These are phyloP conservation scores for Eucalyptus pauciflora DNA, from an alignment of 345 rosid genomes.

Conservation along the genomic window DNA sequence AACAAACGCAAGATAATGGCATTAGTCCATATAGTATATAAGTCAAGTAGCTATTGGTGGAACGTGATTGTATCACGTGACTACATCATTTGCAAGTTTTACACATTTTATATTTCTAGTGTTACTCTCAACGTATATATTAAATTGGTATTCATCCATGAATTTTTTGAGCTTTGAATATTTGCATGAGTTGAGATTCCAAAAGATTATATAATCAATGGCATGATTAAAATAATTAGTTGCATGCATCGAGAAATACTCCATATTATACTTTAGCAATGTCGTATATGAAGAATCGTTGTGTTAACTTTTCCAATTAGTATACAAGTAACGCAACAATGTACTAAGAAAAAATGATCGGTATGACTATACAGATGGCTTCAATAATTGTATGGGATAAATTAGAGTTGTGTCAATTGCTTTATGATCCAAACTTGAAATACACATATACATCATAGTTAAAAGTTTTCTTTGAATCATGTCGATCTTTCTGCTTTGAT, in stretches of 20 bases:
- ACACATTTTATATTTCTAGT: not conserved
- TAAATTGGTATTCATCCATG: not conserved
- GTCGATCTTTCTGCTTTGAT: not conserved
- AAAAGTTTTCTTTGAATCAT: not conserved
- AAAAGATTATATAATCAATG: not conserved
- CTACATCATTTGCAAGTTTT: not conserved
- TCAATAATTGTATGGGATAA: not conserved
- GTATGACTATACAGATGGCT: not conserved
- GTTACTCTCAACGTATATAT: not conserved
- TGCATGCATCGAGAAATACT: not conserved
- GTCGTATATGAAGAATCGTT: not conserved
- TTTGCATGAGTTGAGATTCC: not conserved
- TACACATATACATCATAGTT: not conserved
- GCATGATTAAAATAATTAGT: not conserved
- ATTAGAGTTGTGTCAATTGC: not conserved
- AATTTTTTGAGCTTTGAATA: not conserved
- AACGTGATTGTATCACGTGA: not conserved
- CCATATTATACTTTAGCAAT: not conserved
- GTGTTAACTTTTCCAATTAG: not conserved
- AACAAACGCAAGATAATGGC: not conserved
- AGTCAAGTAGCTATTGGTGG: not conserved
- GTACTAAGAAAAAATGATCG: not conserved
- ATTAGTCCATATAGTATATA: not conserved
- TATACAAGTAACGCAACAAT: not conserved
- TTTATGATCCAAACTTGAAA: not conserved